A percentile compares a stretch with the other conserved stretches of the same genome.
These are phyloP conservation scores for Neoboletus subvelutipes DNA, from an alignment of 768 basidiomycete species.

Conservation along the genomic window DNA sequence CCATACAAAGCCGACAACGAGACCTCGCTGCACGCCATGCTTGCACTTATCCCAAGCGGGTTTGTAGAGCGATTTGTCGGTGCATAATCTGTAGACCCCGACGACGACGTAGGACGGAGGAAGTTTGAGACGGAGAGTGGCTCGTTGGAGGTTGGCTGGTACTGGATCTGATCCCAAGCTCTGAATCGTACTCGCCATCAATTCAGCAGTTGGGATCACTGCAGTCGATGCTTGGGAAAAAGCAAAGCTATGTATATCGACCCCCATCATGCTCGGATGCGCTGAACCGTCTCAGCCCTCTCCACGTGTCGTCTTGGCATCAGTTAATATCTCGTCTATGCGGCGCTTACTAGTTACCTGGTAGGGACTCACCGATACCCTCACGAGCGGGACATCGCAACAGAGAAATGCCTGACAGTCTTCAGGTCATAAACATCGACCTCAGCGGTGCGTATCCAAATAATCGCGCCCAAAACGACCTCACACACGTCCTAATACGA, in stretches of 20 bases:
- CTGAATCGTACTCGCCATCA: background rate
- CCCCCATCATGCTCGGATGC: background rate
- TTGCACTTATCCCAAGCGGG: constrained; percentile 87
- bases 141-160: constrained; percentile 50
- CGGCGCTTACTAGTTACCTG: too few relatives aligned
- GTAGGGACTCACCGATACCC: background rate
- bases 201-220: background rate
- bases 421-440: constrained; percentile 28
- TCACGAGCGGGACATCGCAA: background rate
- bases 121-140: constrained; percentile 63
- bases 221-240: background rate
- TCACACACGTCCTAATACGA: background rate
- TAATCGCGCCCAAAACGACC: background rate
- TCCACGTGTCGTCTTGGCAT: background rate
- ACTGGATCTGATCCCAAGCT: constrained; percentile 26
- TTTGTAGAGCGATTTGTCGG: constrained; percentile 63
- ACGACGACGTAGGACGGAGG: constrained; percentile 84
- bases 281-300: too few relatives aligned
- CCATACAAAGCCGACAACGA: constrained; percentile 68
- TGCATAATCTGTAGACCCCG: constrained; percentile 78
- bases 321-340: too few relatives aligned
- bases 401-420: background rate
- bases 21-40: constrained; percentile 72
- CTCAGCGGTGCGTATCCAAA: constrained; percentile 14
- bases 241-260: too few relatives aligned